Evolutionary conservation across 768 basidiomycete species (phyloP), one percentile per base, ranked within the genome.

Genomic region (Mycena epipterygia): DNA sequence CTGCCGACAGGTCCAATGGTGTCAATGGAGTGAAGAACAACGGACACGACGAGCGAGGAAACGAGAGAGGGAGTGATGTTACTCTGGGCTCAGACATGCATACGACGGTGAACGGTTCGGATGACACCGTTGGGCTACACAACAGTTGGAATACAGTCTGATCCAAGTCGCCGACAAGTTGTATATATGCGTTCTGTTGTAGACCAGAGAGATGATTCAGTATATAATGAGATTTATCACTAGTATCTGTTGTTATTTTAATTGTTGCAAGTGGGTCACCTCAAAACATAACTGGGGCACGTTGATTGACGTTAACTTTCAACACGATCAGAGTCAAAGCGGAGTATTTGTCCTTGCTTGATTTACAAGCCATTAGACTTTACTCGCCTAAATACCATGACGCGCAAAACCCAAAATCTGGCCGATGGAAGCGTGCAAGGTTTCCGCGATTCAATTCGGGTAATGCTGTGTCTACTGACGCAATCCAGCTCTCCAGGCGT

Each of bases 71-170:
- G 42, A 75, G 72, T 71, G 79, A 74, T 58, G 65, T 25, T 56
- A 73, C 41, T n/a, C 39, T 69, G 39, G 58, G 71, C 58, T 75
- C 79, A 32, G 78, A 78, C 11, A 78, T 84, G 29, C 85, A 81
- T 65, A 84, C 84, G 19, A 86, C 85, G 6, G 77, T 85, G 74
- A 93, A 90, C 75, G 90, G 90, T 12, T 85, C 88, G 29, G 93
- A 94, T 74, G 91, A 92, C 77, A 94, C 90, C 2, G 89, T 95
- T 73, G 94, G 94, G 44, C 80, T 95, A 75, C 90, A 95, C 79
- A 95, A 95, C 76, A 86, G 87, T 52, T 93, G 89, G 87, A 86
- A 88, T 68, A 77, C 76, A 29, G 74, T 61, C 30, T 77, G 70
- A 71, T 29, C 35, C 17, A 25, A 5, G 16, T 37, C 25, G 29